Conservation (phyloP, 179 eudicot species). For the Amaranthus tricolor region DNA sequence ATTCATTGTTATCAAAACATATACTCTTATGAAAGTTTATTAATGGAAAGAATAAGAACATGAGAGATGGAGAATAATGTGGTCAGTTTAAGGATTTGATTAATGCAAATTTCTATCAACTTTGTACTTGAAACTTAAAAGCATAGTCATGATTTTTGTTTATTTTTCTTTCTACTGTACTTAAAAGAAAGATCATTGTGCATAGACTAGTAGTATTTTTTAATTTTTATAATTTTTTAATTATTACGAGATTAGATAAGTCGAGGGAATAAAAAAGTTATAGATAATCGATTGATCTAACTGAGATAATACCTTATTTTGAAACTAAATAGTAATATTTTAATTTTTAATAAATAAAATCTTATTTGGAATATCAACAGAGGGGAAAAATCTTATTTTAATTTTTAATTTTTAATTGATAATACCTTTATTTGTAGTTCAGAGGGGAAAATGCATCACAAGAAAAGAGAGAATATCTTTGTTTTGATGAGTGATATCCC, state of each 20-base stretch:
- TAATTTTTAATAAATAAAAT: background rate
- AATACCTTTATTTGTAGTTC: background rate
- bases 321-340: background rate
- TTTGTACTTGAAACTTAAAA: conserved; percentile 14
- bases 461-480: conserved; percentile 11
- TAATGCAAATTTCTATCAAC: background rate
- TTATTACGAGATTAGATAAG: too few species aligned
- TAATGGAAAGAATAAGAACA: background rate
- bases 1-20: background rate
- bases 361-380: background rate
- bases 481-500: conserved; percentile 7
- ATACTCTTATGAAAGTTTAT: background rate
- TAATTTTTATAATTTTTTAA: too few species aligned
- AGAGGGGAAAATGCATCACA: background rate
- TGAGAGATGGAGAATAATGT: background rate
- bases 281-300: too few species aligned
- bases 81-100: background rate
- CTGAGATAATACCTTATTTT: background rate
- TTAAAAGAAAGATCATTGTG: too few species aligned
- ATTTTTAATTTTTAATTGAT: too few species aligned
- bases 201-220: too few species aligned
- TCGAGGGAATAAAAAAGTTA: too few species aligned
- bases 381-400: too few species aligned
- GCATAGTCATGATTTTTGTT: conserved; percentile 4
- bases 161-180: conserved; percentile 6